Evolutionary conservation across 108 stramenopile genomes (phyloP), one percentile per base, ranked within the genome.

Genomic region (Stephanodiscus triporus): DNA sequence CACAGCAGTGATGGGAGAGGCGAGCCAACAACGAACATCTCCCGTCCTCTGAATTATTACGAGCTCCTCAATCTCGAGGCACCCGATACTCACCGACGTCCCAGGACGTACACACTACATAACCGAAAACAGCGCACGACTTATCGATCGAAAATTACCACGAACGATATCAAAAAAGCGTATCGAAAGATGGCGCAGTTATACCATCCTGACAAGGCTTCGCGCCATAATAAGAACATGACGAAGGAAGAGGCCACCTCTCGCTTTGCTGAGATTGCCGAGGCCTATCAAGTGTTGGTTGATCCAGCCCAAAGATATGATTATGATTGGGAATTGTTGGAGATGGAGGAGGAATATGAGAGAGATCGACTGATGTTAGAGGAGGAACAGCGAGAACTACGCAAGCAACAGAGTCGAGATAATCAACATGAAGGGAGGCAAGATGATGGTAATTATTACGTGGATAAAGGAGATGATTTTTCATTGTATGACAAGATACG

Each of bases 161-260:
- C 68, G 45, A 81, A 71, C 63, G 81, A 84, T 29, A 84, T 93
- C 56, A 85, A 86, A 34, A 91, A 88, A 51, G 89, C 92, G 2
- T 93, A 89, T 61, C 85, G 91, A 30, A 87, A 82, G 53, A 86
- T 88, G 54, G 89, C 89, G 13, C 88, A 92, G 56, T 42, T 81
- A 14, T 89, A 75, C 58, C 91, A 92, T 78, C 91, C 91, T 1
- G 91, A 92, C 70, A 92, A 92, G 36, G 60, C 19, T 14, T 61
- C 60, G 34, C 37, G 60, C 14, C 59, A 60, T 60, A 37, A 32
- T 30, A 82, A 72, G 32, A 45, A 45, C 16, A 75, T 76, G 27
- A 84, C 83, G 7, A 70, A 70, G 4, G 86, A 88, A 26, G 86
- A 89, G 65, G 71, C 77, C 67, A 92, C 82, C 20, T 73, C 79